Conservation (phyloP, 495 filamentous ascomycete genomes). For the Oidiodendron maius region DNA sequence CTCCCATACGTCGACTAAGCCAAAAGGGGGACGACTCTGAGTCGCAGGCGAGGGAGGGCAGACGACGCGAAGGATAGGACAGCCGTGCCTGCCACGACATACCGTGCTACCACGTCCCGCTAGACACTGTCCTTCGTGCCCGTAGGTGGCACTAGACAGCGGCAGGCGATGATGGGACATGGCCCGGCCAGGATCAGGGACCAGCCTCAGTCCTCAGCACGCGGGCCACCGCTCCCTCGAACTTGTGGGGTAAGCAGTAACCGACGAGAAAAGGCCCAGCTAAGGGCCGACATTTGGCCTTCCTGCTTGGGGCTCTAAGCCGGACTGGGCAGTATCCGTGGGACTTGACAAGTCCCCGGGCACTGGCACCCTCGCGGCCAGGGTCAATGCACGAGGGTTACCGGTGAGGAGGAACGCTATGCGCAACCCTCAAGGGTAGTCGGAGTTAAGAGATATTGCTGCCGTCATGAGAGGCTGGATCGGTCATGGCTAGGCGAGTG, state of each 20-base stretch:
- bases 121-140: no score
- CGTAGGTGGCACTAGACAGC: no score
- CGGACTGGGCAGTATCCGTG: background rate
- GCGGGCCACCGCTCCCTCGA: background rate
- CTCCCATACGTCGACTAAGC: background rate
- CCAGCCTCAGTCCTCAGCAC: background rate
- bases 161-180: background rate
- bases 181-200: background rate
- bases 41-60: background rate
- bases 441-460: no score
- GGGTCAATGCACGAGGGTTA: no score
- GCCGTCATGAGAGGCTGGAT: background rate
- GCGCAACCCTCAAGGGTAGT: background rate
- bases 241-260: conserved; percentile 7
- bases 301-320: background rate
- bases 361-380: no score
- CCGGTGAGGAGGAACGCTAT: background rate
- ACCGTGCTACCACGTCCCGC: no score
- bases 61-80: conserved; percentile 8
- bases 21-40: background rate
- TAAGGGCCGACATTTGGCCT: background rate
- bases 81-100: no score
- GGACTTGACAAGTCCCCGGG: no score
- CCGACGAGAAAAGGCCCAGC: background rate
- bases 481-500: background rate